A percentile compares a stretch with the other conserved stretches of the same genome.
Evolutionary conservation across 2,329 filamentous ascomycete genomes (phyloP).

Genomic region (Aspergillus sp.): DNA sequence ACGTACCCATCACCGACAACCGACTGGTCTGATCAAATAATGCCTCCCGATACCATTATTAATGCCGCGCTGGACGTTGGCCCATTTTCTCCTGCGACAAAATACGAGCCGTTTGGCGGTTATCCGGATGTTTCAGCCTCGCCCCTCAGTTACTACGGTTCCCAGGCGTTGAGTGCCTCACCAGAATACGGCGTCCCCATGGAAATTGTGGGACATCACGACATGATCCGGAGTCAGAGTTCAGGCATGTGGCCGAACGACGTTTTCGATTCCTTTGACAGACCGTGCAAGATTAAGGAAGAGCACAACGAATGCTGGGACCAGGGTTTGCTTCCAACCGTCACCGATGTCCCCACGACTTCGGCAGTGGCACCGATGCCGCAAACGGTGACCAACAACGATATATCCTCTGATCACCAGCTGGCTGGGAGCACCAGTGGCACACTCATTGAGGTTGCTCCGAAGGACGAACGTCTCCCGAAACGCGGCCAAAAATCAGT

Average conservation of each 20-base stretch:
- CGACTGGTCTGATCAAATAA: constrained; percentile 24
- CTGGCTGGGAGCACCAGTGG: background rate
- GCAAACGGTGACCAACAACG: constrained; percentile 1
- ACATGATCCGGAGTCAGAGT: constrained; percentile 16
- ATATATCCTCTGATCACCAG: background rate
- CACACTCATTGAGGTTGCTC: constrained; percentile 2
- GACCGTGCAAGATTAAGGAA: constrained; percentile 8
- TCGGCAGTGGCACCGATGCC: constrained; percentile 5
- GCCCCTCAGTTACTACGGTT: constrained; percentile 25
- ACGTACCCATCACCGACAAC: constrained; percentile 21
- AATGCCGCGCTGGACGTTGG: constrained; percentile 22
- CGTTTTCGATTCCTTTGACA: constrained; percentile 18
- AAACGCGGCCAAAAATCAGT: constrained; percentile 1
- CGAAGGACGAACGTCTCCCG: background rate
- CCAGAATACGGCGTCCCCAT: constrained; percentile 25
- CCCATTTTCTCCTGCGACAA: constrained; percentile 17
- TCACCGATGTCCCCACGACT: background rate
- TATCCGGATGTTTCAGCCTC: constrained; percentile 22
- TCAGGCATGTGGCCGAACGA: constrained; percentile 27
- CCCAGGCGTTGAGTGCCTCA: constrained; percentile 23
- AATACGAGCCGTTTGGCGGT: constrained; percentile 26
- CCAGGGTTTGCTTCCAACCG: constrained; percentile 8
- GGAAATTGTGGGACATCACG: constrained; percentile 13
- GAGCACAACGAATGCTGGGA: constrained; percentile 20
- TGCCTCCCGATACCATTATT: constrained; percentile 20